Evolutionary conservation across 139 green algal species (phyloP).

Genomic region (Chlorella sp.): DNA sequence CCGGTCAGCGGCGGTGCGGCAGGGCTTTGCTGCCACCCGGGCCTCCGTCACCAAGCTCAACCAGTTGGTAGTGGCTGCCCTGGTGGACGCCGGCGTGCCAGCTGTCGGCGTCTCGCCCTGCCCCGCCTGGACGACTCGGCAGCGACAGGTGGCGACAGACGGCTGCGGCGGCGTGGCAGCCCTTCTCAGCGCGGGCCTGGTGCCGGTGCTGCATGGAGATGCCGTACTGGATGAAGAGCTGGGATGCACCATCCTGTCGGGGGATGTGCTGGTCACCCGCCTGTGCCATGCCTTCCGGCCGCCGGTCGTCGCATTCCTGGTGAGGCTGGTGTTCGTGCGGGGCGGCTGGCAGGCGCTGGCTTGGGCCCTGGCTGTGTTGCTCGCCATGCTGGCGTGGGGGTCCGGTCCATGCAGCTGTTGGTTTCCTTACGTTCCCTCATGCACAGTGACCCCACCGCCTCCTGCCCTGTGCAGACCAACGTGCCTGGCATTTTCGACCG

Average conservation of each 20-base stretch:
- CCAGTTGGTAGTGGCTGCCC: conserved; percentile 39
- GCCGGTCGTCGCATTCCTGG: conserved; percentile 62
- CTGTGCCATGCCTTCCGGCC: conserved; percentile 52
- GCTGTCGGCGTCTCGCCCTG: conserved; percentile 65
- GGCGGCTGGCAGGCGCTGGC: neutral
- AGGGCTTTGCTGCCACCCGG: conserved; percentile 58
- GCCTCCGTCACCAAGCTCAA: conserved; percentile 65
- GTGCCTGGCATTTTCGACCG: conserved; percentile 65
- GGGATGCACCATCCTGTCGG: conserved; percentile 65
- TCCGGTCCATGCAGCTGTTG: neutral
- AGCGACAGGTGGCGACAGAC: conserved; percentile 30
- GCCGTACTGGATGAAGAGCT: conserved; percentile 53
- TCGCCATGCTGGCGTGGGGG: neutral
- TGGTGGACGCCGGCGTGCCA: conserved; percentile 50
- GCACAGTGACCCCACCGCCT: neutral
- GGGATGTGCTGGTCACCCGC: conserved; percentile 57
- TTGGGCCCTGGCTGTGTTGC: neutral
- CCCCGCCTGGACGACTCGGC: conserved; percentile 49
- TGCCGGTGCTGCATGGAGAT: conserved; percentile 80
- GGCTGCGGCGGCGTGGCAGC: conserved; percentile 11
- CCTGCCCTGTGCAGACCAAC: conserved; percentile 70
- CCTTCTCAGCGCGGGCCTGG: conserved; percentile 46
- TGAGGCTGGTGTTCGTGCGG: conserved; percentile 22
- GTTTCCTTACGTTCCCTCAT: neutral
- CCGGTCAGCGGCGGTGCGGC: neutral